These are phyloP conservation scores for Amaranthus tricolor DNA, from an alignment of 179 eudicot genomes.

Conservation along the genomic window DNA sequence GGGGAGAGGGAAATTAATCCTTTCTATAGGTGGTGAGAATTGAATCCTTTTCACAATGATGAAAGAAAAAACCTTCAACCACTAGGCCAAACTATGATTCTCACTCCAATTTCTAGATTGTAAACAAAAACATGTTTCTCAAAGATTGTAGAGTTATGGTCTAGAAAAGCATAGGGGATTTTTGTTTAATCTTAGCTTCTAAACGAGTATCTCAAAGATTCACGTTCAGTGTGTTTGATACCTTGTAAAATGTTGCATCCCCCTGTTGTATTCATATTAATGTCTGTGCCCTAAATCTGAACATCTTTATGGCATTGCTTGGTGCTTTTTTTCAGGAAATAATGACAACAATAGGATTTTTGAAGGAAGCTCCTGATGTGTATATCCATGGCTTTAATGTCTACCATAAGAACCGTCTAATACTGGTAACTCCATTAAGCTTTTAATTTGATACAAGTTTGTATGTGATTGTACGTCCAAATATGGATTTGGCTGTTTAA, in stretches of 20 bases:
- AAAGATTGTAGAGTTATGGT: not conserved
- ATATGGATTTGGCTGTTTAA: no score
- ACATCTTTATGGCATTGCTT: conserved; percentile 5
- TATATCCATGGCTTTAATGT: conserved; percentile 88
- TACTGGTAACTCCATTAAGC: conserved; percentile 53
- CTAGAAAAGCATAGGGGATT: not conserved
- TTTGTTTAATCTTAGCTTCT: not conserved
- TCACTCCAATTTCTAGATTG: no score
- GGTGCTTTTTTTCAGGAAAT: conserved; percentile 51
- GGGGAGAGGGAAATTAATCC: no score
- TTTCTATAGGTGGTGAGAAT: no score
- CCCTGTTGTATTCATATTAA: not conserved
- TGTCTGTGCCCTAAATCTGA: conserved; percentile 2
- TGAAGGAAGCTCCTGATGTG: conserved; percentile 91
- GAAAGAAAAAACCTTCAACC: no score
- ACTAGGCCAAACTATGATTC: no score
- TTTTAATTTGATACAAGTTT: conserved; percentile 4
- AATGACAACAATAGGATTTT: conserved; percentile 83
- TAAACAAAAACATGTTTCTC: no score
- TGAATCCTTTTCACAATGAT: no score
- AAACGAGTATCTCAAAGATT: not conserved
- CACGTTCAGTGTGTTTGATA: not conserved
- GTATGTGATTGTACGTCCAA: not conserved
- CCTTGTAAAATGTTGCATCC: not conserved
- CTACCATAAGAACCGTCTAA: conserved; percentile 92